phyloP scores from a whole-genome alignment of 208 protist genomes.

The Angomonas deanei region DNA sequence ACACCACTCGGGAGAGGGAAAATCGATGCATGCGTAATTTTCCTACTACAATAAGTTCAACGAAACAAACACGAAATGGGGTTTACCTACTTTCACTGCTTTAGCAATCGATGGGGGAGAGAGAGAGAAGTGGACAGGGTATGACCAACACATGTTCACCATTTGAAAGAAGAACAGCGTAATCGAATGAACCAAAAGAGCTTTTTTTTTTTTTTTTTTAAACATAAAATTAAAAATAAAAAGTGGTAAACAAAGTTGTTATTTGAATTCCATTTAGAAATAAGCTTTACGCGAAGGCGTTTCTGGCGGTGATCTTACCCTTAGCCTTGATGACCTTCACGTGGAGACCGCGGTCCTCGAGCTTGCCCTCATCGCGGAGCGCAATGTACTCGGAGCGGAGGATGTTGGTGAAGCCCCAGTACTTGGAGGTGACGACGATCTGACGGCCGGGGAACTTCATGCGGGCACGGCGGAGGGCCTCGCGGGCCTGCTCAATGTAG shows the following conservation, averaged over 20 bases:
- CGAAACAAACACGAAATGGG: not conserved
- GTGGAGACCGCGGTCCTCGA: conserved; percentile 67
- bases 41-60: too few relatives aligned
- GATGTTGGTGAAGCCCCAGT: conserved; percentile 84
- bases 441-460: conserved; percentile 68
- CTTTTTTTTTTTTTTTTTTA: conserved; percentile 13
- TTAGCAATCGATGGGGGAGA: too few relatives aligned
- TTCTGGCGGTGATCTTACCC: conserved; percentile 61
- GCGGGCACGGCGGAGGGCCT: conserved; percentile 81
- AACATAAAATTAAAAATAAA: conserved; percentile 4
- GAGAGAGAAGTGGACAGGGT: not conserved
- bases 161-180: conserved; percentile 1
- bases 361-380: conserved; percentile 51
- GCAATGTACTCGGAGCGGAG: conserved; percentile 68
- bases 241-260: conserved; percentile 5
- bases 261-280: not conserved
- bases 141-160: not conserved
- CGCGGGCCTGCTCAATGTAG: conserved; percentile 54
- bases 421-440: conserved; percentile 72
- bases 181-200: not conserved
- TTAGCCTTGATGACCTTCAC: conserved; percentile 69
- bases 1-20: not conserved
- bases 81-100: not conserved
- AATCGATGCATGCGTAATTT: too few relatives aligned
- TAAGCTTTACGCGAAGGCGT: conserved; percentile 26